Evolutionary conservation across 805 yeast species (phyloP).

Genomic region (Candida andamanensis): DNA sequence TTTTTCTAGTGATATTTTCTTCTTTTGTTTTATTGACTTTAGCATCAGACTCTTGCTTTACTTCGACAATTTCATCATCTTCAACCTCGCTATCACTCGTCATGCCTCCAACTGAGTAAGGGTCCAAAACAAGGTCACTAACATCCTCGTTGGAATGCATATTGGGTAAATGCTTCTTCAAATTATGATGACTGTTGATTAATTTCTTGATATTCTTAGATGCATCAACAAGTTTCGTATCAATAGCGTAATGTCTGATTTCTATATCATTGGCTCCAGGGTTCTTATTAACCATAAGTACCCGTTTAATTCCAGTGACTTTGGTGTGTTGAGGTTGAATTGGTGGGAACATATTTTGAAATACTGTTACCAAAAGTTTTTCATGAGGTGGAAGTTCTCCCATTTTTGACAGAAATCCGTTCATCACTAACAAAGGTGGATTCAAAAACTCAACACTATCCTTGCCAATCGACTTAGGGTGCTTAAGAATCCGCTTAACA

Average conservation of each 20-base stretch:
- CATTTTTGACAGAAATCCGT: slow-evolving; percentile 72
- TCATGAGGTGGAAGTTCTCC: slow-evolving; percentile 64
- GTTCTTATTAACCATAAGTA: slow-evolving; percentile 74
- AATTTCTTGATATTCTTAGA: slow-evolving; percentile 68
- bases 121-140: slow-evolving; percentile 78
- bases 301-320: slow-evolving; percentile 73
- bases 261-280: slow-evolving; percentile 69
- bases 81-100: slow-evolving; percentile 94
- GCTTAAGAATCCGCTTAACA: slow-evolving; percentile 59
- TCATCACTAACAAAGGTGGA: slow-evolving; percentile 90
- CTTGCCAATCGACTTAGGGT: slow-evolving; percentile 72
- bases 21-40: slow-evolving; percentile 16
- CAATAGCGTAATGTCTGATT: slow-evolving; percentile 84
- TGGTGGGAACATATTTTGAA: slow-evolving; percentile 95
- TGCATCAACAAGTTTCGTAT: slow-evolving; percentile 78
- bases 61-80: slow-evolving; percentile 77
- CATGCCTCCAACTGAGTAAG: slow-evolving; percentile 71
- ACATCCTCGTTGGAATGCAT: slow-evolving; percentile 66
- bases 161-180: slow-evolving; percentile 66
- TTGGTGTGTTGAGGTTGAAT: slow-evolving; percentile 80
- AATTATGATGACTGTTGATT: slow-evolving; percentile 54
- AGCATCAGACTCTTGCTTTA: slow-evolving; percentile 27
- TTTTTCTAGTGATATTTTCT: slow-evolving; percentile 44
- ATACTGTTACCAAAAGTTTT: slow-evolving; percentile 77
- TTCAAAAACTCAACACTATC: slow-evolving; percentile 57